These are phyloP conservation scores for Penicillium crustosum DNA, from an alignment of 2,329 filamentous ascomycete genomes.

Conservation along the genomic window DNA sequence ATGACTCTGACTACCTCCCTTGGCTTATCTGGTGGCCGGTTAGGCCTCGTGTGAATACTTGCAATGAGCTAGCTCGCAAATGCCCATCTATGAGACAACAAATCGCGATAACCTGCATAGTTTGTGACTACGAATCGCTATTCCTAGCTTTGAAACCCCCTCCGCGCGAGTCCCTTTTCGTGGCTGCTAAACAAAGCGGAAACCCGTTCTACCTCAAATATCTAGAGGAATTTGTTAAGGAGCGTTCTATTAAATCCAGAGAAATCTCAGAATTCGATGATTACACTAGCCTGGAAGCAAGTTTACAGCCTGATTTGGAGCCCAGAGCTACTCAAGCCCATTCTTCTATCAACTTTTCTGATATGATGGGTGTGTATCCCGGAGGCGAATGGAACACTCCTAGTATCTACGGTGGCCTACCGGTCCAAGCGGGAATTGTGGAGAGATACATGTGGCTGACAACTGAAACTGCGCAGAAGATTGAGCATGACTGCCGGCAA, in stretches of 20 bases:
- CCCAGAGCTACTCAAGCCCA: neutral
- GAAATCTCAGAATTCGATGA: neutral
- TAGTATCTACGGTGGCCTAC: constrained; percentile 9
- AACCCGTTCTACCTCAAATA: constrained; percentile 19
- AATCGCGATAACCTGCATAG: constrained; percentile 14
- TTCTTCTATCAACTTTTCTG: neutral
- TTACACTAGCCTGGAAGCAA: neutral
- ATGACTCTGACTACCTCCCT: constrained; percentile 16
- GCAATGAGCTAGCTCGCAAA: constrained; percentile 5
- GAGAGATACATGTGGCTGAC: constrained; percentile 15
- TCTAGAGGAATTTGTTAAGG: constrained; percentile 6
- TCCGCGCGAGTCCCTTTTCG: constrained; percentile 1
- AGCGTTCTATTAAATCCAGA: neutral
- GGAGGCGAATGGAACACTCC: constrained; percentile 1
- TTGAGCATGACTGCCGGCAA: neutral
- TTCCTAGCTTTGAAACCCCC: constrained; percentile 3
- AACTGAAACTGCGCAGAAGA: constrained; percentile 1
- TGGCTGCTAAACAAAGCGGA: constrained; percentile 12
- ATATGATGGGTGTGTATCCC: neutral
- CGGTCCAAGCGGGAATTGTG: constrained; percentile 2
- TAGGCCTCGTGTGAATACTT: constrained; percentile 2
- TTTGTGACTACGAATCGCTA: constrained; percentile 10
- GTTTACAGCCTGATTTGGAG: constrained; percentile 12
- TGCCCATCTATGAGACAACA: constrained; percentile 17
- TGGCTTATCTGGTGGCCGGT: constrained; percentile 20